Base-by-base conservation (phyloP, 208 protist genomes). In the Crithidia brevicula region DNA sequence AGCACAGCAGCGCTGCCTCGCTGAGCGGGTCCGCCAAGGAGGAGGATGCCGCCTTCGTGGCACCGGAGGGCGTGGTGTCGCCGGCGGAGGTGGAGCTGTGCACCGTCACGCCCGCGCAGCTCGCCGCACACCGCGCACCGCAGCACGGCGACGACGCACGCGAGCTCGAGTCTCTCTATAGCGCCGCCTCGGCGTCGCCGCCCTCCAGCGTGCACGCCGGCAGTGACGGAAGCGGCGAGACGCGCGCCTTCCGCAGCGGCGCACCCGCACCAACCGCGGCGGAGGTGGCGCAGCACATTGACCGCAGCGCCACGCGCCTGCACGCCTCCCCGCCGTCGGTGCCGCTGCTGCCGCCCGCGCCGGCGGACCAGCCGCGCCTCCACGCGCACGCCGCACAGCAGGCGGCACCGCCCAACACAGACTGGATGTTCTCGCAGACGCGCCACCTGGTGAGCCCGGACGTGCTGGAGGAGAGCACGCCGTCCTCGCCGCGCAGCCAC, bases 391-490 rank as follows among this genome's bases (percentile, higher is more conserved):
- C 30, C 28, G 11, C 30, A 9, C 22, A 13, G 46, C 22, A 11
- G 46, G 22, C 13, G 4, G 52, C 23, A 15, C 31, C 38, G 50
- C 5, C 62, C 30, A 56, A 25, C 50, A 45, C 34, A 36, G 38
- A 59, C 62, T 49, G 49, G 62, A 50, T 59, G 62, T 40, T 68
- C 51, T 10, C 28, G 51, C 62, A 53, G 62, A 68, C 36, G 27
- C 62, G 62, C 27, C 50, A 50, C 38, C 23, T 59, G 25, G 62
- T 59, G 62, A 59, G 51, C 27, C 62, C 27, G 8, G 34, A 27
- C 51, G 43, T 42, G 51, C 38, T 58, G 36, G 62, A 68, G 38
- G 62, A 59, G 38, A 68, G 62, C 62, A 11, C 36, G 27, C 50
- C 36, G 18, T 33, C 51, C 22, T 18, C 40, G 36, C 50, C 38